These are phyloP conservation scores for Penstemon davidsonii DNA, from an alignment of 257 asterid species.

Conservation along the genomic window DNA sequence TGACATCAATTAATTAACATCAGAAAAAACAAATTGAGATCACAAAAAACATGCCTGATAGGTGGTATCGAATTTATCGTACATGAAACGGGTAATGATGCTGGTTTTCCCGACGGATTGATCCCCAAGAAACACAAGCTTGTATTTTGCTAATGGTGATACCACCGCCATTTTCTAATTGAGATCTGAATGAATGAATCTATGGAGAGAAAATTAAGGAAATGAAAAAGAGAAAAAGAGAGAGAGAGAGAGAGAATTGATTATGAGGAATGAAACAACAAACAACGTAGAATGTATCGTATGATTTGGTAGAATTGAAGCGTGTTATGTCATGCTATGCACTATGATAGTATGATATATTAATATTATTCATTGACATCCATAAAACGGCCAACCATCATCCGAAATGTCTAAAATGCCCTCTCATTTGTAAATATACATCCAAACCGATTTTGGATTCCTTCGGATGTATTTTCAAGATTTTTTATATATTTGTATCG, in stretches of 20 bases:
- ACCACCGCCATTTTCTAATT: slow-evolving; percentile 58
- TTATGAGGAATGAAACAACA: background rate
- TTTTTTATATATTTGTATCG: no score
- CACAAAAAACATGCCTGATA: slow-evolving; percentile 51
- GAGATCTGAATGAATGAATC: slow-evolving; percentile 6
- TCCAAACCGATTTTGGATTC: no score
- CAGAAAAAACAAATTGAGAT: background rate
- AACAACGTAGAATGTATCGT: background rate
- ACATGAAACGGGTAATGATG: slow-evolving; percentile 85
- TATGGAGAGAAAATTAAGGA: slow-evolving; percentile 22
- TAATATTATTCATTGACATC: no score
- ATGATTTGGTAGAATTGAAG: background rate
- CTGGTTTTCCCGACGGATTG: slow-evolving; percentile 81
- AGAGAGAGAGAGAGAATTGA: slow-evolving; percentile 9
- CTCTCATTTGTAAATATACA: no score
- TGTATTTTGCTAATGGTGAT: slow-evolving; percentile 79
- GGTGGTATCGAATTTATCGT: slow-evolving; percentile 77
- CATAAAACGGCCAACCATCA: no score
- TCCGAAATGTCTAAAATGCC: no score
- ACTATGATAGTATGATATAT: no score
- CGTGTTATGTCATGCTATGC: background rate
- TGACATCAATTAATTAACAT: background rate
- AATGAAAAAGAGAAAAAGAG: slow-evolving; percentile 6
- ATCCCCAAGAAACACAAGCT: slow-evolving; percentile 77
- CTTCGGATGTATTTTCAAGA: no score